Evolutionary conservation across 495 filamentous ascomycete species (phyloP), one percentile per base, ranked within the genome.

Genomic region (Melanomma pulvis-pyrius): DNA sequence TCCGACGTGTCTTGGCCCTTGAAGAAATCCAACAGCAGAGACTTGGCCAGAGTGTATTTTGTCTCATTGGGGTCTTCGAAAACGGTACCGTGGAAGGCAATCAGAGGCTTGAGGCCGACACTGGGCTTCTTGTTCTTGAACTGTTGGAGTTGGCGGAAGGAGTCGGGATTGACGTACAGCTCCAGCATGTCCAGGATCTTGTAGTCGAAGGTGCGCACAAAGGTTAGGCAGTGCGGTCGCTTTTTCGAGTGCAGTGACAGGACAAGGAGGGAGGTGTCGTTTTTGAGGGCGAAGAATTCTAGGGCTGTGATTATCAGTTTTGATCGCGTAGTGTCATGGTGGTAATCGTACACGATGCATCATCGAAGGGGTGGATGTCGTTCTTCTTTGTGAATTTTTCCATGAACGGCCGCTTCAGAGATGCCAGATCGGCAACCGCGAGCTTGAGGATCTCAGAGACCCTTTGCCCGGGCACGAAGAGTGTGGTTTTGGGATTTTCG

Each of bases 361-460:
- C 93, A 78, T 97, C 96, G 78, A 98, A 98, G 1, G 94, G 94
- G 74, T 92, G 93, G 68, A 96, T 87, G 59, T 84, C 80, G 76
- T 98, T 98, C 80, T 96, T 97, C 82, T 97, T 98, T 77, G 84
- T 89, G 82, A 98, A 96, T 59, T 92, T 91, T 75, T 92, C 83
- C 22, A 87, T 85, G 66, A 91, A 77, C 7, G 91, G 91, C 63
- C 88, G 86, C 63, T 92, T 90, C 71, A 98, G 80, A 25, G 89
- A 84, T 76, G 92, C 83, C 41, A 98, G 84, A 71, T 96, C 92
- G 60, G 84, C 87, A 59, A 96, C 79, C 44, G 91, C 88, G 68
- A 90, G 87, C 77, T 96, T 87, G 65, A 90, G 80, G 32, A 92
- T 78, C 64, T 90, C 83, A 15, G 89, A 92, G 73, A 89, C 91